These are phyloP conservation scores for Pleurotus sapidus DNA, from an alignment of 768 basidiomycete species.

Conservation along the genomic window DNA sequence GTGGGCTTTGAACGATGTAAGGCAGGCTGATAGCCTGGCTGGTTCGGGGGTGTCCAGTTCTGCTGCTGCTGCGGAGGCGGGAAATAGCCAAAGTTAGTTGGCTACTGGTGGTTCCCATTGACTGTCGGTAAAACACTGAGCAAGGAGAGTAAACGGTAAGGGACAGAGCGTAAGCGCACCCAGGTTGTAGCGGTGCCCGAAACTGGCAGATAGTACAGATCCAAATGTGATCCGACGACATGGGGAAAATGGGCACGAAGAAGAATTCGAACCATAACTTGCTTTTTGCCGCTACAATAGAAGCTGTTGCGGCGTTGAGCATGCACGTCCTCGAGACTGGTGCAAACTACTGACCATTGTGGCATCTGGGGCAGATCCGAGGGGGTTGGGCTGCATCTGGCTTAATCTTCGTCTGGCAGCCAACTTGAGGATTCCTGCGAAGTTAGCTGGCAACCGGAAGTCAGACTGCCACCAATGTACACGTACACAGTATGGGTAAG, in stretches of 20 bases:
- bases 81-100: slow-evolving; percentile 10
- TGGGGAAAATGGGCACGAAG: slow-evolving; percentile 68
- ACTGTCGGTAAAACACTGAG: not conserved
- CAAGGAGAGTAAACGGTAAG: not conserved
- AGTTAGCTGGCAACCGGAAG: slow-evolving; percentile 9
- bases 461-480: not conserved
- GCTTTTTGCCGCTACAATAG: slow-evolving; percentile 60
- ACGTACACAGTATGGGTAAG: slow-evolving; percentile 49
- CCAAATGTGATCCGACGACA: slow-evolving; percentile 63
- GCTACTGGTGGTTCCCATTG: not conserved
- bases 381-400: slow-evolving; percentile 50
- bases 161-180: slow-evolving; percentile 33
- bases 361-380: slow-evolving; percentile 67
- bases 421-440: slow-evolving; percentile 40
- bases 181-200: slow-evolving; percentile 46
- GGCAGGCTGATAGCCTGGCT: slow-evolving; percentile 37
- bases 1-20: slow-evolving; percentile 30
- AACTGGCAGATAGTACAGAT: slow-evolving; percentile 72
- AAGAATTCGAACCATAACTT: slow-evolving; percentile 77
- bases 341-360: slow-evolving; percentile 52
- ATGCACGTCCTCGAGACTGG: not conserved
- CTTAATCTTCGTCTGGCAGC: slow-evolving; percentile 59
- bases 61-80: slow-evolving; percentile 17
- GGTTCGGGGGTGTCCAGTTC: slow-evolving; percentile 27
- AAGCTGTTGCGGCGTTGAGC: slow-evolving; percentile 33